These are phyloP conservation scores for Giardia muris DNA, from an alignment of 208 protist species.

Conservation along the genomic window DNA sequence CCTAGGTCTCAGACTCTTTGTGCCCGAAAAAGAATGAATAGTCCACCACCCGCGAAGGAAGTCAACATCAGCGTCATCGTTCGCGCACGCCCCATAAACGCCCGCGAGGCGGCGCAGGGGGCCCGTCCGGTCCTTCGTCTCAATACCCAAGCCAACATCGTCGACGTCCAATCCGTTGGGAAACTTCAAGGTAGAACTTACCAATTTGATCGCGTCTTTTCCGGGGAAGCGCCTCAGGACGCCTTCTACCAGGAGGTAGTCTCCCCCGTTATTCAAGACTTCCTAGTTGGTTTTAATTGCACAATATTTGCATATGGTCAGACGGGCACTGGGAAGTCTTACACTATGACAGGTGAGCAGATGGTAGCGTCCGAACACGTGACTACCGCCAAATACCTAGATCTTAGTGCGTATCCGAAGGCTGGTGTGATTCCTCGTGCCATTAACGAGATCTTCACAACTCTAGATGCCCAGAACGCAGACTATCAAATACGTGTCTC, in stretches of 20 bases:
- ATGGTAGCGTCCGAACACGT: no score
- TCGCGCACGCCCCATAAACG: not conserved
- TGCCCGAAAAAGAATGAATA: no score
- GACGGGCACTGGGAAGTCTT: slow-evolving; percentile 29
- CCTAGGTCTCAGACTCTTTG: no score
- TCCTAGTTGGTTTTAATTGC: slow-evolving; percentile 24
- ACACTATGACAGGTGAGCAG: slow-evolving; percentile 32
- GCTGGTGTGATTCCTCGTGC: not conserved
- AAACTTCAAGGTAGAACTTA: not conserved
- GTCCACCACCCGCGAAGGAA: slow-evolving; percentile 13
- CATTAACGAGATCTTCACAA: not conserved
- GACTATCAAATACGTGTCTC: slow-evolving; percentile 9
- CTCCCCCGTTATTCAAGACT: not conserved
- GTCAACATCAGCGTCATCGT: slow-evolving; percentile 13
- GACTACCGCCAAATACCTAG: not conserved
- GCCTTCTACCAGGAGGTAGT: not conserved
- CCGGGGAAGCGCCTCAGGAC: not conserved
- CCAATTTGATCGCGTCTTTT: slow-evolving; percentile 20
- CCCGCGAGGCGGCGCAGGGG: not conserved
- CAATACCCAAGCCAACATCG: not conserved
- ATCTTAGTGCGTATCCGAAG: not conserved
- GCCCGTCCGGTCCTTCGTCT: not conserved
- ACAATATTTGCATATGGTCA: slow-evolving; percentile 32
- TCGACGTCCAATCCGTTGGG: not conserved
- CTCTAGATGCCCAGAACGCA: not conserved